phyloP scores from a whole-genome alignment of 495 filamentous ascomycete genomes.

The Penicillium angulare region DNA sequence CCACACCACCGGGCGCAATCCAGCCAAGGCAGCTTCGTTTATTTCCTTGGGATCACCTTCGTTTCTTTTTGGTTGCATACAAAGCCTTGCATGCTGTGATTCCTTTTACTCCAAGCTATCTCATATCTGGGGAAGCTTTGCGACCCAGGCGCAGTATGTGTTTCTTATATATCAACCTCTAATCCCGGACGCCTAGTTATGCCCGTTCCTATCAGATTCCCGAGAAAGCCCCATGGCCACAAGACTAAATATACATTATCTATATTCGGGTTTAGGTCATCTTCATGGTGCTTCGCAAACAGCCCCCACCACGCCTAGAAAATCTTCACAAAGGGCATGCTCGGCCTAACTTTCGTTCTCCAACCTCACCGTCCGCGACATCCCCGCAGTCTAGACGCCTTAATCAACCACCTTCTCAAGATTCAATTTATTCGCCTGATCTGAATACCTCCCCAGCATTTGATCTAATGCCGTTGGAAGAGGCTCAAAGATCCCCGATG shows the following conservation, averaged over 20 bases:
- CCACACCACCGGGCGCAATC: background rate
- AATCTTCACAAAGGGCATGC: conserved; percentile 35
- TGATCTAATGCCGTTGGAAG: conserved; percentile 44
- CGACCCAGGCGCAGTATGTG: conserved; percentile 5
- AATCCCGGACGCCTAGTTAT: background rate
- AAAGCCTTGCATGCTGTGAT: background rate
- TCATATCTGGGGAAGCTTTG: conserved; percentile 1
- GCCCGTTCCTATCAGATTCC: no score
- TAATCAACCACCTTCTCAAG: conserved; percentile 32
- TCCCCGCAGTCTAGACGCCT: conserved; percentile 30
- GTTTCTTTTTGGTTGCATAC: background rate
- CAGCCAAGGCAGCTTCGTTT: background rate
- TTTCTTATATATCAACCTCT: background rate
- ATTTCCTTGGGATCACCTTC: background rate
- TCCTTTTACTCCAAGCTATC: background rate
- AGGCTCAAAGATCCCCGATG: conserved; percentile 43
- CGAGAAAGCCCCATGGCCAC: no score
- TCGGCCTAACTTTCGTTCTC: conserved; percentile 27
- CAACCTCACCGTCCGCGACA: conserved; percentile 31
- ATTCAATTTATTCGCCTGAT: conserved; percentile 43
- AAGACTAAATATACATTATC: background rate
- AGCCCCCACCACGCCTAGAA: conserved; percentile 42
- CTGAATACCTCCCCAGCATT: conserved; percentile 45
- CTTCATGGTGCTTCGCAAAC: conserved; percentile 50
- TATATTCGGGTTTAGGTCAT: background rate